phyloP scores from a whole-genome alignment of 306 rosid genomes.

The Pachyrhizus erosus region DNA sequence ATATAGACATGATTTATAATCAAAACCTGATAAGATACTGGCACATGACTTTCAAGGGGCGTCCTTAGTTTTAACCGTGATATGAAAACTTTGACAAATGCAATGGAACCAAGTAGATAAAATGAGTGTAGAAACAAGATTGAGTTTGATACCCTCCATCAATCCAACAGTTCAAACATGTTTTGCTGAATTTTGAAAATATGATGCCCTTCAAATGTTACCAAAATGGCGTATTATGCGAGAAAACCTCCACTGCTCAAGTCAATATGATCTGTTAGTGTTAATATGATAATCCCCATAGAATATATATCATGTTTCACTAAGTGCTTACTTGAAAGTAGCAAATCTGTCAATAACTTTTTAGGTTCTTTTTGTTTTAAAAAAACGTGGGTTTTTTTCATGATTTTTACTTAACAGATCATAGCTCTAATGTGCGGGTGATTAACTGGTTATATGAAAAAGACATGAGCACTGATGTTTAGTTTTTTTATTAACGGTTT shows the following conservation, averaged over 20 bases:
- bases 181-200: not conserved
- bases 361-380: constrained; percentile 12
- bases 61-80: not conserved
- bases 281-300: not conserved
- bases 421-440: too few species aligned
- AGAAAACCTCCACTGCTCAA: not conserved
- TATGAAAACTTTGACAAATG: constrained; percentile 4
- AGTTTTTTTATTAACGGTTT: too few species aligned
- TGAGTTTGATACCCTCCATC: constrained; percentile 18
- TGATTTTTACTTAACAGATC: constrained; percentile 2
- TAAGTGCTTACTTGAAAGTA: not conserved
- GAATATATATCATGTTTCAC: not conserved
- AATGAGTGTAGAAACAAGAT: not conserved
- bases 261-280: constrained; percentile 15
- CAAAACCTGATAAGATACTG: not conserved
- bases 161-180: not conserved
- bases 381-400: not conserved
- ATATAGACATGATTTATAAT: constrained; percentile 6
- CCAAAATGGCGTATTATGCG: too few species aligned
- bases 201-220: not conserved
- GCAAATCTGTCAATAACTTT: not conserved
- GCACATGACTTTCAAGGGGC: not conserved
- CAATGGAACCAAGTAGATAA: not conserved
- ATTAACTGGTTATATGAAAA: too few species aligned
- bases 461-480: too few species aligned